Conservation (phyloP, 2,329 filamentous ascomycete species). For the Paecilomyces dactylethromorphus region DNA sequence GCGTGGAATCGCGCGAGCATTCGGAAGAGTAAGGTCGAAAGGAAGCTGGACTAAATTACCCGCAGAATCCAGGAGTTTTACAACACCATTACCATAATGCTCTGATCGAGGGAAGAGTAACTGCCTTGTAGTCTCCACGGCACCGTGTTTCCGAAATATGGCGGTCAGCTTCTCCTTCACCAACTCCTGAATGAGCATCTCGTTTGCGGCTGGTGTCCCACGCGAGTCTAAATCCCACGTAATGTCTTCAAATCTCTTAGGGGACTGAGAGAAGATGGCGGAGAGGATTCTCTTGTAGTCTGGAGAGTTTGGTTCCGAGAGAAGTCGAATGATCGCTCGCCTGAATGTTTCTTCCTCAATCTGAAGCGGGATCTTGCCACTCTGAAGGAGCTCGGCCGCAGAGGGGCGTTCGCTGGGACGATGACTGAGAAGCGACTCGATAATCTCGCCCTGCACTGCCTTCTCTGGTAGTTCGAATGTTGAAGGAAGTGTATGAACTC, state of each 20-base stretch:
- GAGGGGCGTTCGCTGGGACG: conserved; percentile 76
- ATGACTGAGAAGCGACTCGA: conserved; percentile 73
- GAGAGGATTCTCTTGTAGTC: conserved; percentile 86
- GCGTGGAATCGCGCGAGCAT: conserved; percentile 75
- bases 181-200: conserved; percentile 61
- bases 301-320: conserved; percentile 71
- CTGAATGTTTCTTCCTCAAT: conserved; percentile 90
- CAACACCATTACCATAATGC: conserved; percentile 68
- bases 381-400: conserved; percentile 73
- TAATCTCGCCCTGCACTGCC: conserved; percentile 64
- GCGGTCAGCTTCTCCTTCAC: conserved; percentile 68
- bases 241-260: conserved; percentile 73
- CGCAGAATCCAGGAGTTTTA: conserved; percentile 72
- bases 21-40: conserved; percentile 83
- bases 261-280: conserved; percentile 70
- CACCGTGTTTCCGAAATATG: conserved; percentile 85
- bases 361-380: conserved; percentile 79
- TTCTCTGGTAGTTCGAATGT: conserved; percentile 68
- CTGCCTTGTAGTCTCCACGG: conserved; percentile 70
- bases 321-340: conserved; percentile 69
- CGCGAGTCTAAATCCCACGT: conserved; percentile 65
- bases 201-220: conserved; percentile 43
- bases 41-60: conserved; percentile 92
- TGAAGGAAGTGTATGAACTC: conserved; percentile 61
- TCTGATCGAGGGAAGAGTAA: conserved; percentile 74